Conservation (phyloP, 2,329 filamentous ascomycete genomes). For the Neofusicoccum umdonicola region DNA sequence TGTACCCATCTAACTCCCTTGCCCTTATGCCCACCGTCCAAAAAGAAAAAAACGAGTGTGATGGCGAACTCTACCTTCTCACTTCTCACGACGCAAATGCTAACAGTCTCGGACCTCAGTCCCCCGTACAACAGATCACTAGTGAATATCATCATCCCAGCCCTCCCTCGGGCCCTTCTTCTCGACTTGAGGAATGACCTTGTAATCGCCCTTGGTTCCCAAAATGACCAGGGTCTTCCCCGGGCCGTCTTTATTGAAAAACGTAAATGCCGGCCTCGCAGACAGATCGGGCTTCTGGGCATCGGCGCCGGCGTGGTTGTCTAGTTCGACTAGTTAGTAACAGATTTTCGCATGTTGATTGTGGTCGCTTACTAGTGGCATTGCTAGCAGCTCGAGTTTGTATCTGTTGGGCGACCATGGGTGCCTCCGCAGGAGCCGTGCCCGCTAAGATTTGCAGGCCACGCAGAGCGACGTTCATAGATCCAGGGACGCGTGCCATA, state of each 20-base stretch:
- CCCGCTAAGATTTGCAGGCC: neutral
- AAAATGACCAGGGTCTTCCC: neutral
- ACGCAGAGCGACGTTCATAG: neutral
- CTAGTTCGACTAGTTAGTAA: neutral
- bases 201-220: constrained; percentile 1
- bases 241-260: neutral
- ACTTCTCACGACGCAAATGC: neutral
- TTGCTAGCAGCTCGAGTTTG: neutral
- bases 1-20: too few species aligned
- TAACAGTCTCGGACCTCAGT: neutral
- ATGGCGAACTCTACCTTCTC: too few species aligned
- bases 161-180: neutral
- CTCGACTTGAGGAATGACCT: neutral
- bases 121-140: neutral
- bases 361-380: neutral
- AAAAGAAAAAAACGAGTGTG: too few species aligned
- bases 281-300: neutral
- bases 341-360: neutral
- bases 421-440: neutral
- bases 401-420: neutral
- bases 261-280: neutral
- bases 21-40: too few species aligned
- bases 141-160: neutral
- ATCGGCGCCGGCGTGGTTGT: neutral
- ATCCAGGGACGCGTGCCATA: neutral